Evolutionary conservation across 2,329 filamentous ascomycete genomes (phyloP), one percentile per base, ranked within the genome.

Genomic region (Colletotrichum zoysiae): DNA sequence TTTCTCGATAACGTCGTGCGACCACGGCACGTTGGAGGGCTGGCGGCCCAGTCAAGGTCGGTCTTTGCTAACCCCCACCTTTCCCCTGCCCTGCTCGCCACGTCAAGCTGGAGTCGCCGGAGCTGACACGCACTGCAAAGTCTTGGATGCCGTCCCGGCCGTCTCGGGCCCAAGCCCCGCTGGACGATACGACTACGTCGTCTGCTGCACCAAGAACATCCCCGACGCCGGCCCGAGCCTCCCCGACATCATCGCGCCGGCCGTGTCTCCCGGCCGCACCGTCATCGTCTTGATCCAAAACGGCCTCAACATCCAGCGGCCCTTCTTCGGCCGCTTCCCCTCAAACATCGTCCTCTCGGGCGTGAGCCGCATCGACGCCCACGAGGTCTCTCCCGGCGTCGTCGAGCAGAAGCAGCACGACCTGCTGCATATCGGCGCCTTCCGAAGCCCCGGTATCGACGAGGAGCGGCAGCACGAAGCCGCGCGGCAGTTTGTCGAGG

Each of bases 261-360:
- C 87, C 2, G 79, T 91, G 1, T 87, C 85, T 0, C 82, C 83
- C 0, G 82, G 81, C 1, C 79, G 84, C 33, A 90, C 88, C 0
- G 82, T 82, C 38, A 86, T 91, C 56, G 81, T 90, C 0, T 82
- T 91, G 8, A 80, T 89, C 6, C 89, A 91, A 73, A 91, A 91
- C 75, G 89, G 89, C 0, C 79, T 91, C n/a, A 89, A 90, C 75
- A 91, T 91, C 73, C 88, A 91, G 74, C 84, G 82, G 53, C 87
- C 88, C 0, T 76, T 91, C 26, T 76, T 87, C 23, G 67, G 76
- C 0, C 78, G 79, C 0, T 90, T 89, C 75, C 88, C 88, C 0
- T 70, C 76, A 3, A 90, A 88, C 71, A 77, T 84, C 0, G 75
- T 90, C 8, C 80, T 91, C 1, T 87, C 85, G 3, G 87, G 87